Evolutionary conservation across 139 green algal species (phyloP).

Genomic region (Tetradesmus obliquus): DNA sequence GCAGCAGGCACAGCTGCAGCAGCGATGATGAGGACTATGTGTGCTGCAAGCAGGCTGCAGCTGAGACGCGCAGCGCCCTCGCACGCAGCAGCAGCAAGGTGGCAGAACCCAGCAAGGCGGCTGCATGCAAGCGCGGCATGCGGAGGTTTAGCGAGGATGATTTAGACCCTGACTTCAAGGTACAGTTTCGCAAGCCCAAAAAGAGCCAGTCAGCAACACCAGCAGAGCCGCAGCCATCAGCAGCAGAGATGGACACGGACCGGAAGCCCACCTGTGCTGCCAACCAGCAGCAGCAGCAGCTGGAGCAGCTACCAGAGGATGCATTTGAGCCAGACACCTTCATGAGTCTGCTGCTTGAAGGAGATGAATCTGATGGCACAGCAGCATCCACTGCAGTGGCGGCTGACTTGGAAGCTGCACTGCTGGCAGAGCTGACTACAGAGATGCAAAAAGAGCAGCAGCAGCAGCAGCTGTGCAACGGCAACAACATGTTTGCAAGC

Average conservation of each 20-base stretch:
- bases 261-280: background rate
- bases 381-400: background rate
- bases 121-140: too few relatives aligned
- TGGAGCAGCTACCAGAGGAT: background rate
- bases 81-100: too few relatives aligned
- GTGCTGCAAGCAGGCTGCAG: background rate
- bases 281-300: background rate
- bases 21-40: background rate
- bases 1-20: background rate
- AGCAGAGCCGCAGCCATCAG: background rate
- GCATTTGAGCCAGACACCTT: background rate
- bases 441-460: slow-evolving; percentile 18
- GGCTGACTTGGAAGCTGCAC: background rate
- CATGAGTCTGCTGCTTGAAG: background rate
- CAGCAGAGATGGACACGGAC: background rate
- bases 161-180: background rate
- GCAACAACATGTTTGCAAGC: background rate
- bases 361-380: background rate
- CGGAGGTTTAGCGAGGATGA: background rate
- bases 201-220: background rate
- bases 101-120: too few relatives aligned
- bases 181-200: background rate
- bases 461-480: background rate
- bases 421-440: background rate
- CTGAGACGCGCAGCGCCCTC: too few relatives aligned